Conservation (phyloP, 2,329 filamentous ascomycete species). For the Ceratocystis huliohia region DNA sequence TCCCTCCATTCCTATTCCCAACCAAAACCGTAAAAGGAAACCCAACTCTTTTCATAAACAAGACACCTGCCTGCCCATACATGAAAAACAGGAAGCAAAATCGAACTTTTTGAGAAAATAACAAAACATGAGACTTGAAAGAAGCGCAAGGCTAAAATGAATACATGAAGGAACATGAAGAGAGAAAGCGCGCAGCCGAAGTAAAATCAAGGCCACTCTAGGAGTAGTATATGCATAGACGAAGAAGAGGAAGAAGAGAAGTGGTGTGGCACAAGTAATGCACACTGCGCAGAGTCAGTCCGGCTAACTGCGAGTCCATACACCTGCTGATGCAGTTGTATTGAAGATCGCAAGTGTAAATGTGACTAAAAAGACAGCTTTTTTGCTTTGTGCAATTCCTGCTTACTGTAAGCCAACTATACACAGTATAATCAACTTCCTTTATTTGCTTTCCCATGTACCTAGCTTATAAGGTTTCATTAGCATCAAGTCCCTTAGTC, state of each 20-base stretch:
- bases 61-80: conserved; percentile 3
- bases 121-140: background rate
- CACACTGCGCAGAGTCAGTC: background rate
- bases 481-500: background rate
- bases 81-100: conserved; percentile 6
- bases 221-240: background rate
- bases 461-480: background rate
- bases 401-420: background rate
- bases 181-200: background rate
- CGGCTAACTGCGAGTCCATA: background rate
- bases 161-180: background rate
- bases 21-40: background rate
- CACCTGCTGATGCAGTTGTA: background rate
- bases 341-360: background rate
- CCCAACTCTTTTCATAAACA: conserved; percentile 9
- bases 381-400: background rate
- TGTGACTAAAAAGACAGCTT: background rate
- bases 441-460: too few species aligned
- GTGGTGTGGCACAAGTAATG: background rate
- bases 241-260: background rate
- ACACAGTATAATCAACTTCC: background rate
- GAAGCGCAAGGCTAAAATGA: background rate
- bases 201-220: background rate
- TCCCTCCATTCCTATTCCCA: background rate
- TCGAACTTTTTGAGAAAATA: background rate